Percentiles rank a stretch among this genome's conserved stretches.
phyloP scores from a whole-genome alignment of 495 filamentous ascomycete genomes.

The Physcia stellaris region DNA sequence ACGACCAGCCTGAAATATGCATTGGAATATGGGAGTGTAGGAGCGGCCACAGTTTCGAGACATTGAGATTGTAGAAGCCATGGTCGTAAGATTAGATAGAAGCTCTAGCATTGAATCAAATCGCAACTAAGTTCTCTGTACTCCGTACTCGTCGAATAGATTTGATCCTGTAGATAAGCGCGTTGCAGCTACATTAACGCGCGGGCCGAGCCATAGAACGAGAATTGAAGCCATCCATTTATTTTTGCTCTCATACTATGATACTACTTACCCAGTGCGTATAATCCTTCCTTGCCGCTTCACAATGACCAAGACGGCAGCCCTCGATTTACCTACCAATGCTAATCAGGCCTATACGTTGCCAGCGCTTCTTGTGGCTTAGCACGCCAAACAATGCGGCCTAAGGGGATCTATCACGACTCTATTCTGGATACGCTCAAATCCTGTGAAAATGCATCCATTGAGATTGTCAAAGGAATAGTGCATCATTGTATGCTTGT shows the following conservation, averaged over 20 bases:
- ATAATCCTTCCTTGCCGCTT: no score
- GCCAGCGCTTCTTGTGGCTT: conserved; percentile 34
- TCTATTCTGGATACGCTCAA: conserved; percentile 28
- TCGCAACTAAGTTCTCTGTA: no score
- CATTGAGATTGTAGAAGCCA: background rate
- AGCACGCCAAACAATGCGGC: conserved; percentile 34
- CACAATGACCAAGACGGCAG: conserved; percentile 10
- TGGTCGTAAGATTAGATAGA: no score
- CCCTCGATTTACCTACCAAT: conserved; percentile 44
- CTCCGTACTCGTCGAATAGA: no score
- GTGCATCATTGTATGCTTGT: conserved; percentile 24
- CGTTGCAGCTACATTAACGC: no score
- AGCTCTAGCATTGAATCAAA: no score
- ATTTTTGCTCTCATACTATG: no score
- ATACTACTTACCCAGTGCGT: no score
- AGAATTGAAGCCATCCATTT: no score
- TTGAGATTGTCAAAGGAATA: conserved; percentile 25
- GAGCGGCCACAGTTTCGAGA: background rate
- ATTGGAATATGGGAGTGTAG: background rate
- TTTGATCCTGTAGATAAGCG: no score
- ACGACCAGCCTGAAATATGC: no score
- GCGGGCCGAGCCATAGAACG: no score
- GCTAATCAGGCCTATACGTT: conserved; percentile 42
- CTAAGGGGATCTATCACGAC: conserved; percentile 31
- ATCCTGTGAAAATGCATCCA: conserved; percentile 28